These are phyloP conservation scores for Candida mattraensis DNA, from an alignment of 805 yeast species.

Conservation along the genomic window DNA sequence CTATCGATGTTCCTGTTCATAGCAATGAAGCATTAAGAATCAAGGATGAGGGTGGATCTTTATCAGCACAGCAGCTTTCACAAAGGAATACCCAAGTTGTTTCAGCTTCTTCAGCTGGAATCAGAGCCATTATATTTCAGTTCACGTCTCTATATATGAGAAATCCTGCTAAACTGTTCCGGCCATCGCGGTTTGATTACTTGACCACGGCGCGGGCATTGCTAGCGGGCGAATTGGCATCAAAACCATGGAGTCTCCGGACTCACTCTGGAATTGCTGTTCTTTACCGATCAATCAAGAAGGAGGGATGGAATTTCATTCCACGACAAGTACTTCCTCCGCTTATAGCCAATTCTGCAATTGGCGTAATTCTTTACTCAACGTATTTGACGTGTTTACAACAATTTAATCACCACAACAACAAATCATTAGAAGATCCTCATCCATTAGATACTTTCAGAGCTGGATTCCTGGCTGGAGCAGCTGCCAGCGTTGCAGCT, in stretches of 20 bases:
- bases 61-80: conserved; percentile 33
- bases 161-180: conserved; percentile 79
- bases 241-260: conserved; percentile 51
- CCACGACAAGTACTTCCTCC: conserved; percentile 90
- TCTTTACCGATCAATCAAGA: conserved; percentile 63
- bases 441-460: conserved; percentile 58
- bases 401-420: conserved; percentile 29
- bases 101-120: conserved; percentile 81
- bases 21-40: no score
- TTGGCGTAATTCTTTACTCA: conserved; percentile 83
- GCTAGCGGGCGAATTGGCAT: conserved; percentile 43
- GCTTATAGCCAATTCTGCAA: conserved; percentile 80
- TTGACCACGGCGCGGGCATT: conserved; percentile 63
- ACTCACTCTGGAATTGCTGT: conserved; percentile 83
- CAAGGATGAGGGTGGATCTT: no score
- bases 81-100: conserved; percentile 53
- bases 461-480: conserved; percentile 87
- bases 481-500: conserved; percentile 84
- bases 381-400: conserved; percentile 65
- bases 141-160: conserved; percentile 74
- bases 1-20: no score
- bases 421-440: conserved; percentile 28
- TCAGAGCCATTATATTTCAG: conserved; percentile 80
- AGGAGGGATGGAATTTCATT: conserved; percentile 83
- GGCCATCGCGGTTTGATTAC: conserved; percentile 90